Evolutionary conservation across 164 flowering plant species (phyloP).

Genomic region (Liriodendron chinense): DNA sequence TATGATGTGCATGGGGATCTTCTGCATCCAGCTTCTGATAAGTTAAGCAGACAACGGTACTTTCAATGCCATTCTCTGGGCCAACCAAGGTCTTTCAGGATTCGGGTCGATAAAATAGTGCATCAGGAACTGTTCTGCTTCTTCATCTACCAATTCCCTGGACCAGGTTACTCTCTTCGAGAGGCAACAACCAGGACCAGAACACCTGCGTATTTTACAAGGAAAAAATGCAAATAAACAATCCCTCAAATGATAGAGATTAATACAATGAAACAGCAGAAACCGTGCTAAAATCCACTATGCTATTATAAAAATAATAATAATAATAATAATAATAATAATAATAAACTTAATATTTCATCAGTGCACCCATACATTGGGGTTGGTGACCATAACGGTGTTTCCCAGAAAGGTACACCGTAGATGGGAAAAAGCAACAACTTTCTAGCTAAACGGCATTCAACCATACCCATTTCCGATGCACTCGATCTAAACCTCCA

Average conservation of each 20-base stretch:
- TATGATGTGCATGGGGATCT: not conserved
- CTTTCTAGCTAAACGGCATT: too few relatives aligned
- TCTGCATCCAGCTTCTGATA: not conserved
- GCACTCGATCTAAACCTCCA: too few relatives aligned
- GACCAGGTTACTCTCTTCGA: conserved; percentile 78
- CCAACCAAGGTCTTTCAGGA: conserved; percentile 68
- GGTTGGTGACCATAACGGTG: too few relatives aligned
- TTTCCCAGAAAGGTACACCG: too few relatives aligned
- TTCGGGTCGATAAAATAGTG: conserved; percentile 82
- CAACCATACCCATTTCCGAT: too few relatives aligned
- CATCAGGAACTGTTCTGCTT: conserved; percentile 71
- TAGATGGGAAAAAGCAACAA: too few relatives aligned
- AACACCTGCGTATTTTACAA: conserved; percentile 54
- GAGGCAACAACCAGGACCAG: conserved; percentile 75
- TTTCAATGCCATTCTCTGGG: conserved; percentile 62
- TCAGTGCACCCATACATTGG: too few relatives aligned
- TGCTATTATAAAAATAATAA: too few relatives aligned
- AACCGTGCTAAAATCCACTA: too few relatives aligned
- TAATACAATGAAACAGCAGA: too few relatives aligned
- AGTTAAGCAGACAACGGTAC: conserved; percentile 72
- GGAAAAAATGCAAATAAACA: not conserved
- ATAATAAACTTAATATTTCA: too few relatives aligned
- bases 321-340: too few relatives aligned
- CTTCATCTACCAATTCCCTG: conserved; percentile 76
- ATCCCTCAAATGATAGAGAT: not conserved